These are phyloP conservation scores for Pochonia chlamydosporia DNA, from an alignment of 2,329 filamentous ascomycete genomes.

Conservation along the genomic window DNA sequence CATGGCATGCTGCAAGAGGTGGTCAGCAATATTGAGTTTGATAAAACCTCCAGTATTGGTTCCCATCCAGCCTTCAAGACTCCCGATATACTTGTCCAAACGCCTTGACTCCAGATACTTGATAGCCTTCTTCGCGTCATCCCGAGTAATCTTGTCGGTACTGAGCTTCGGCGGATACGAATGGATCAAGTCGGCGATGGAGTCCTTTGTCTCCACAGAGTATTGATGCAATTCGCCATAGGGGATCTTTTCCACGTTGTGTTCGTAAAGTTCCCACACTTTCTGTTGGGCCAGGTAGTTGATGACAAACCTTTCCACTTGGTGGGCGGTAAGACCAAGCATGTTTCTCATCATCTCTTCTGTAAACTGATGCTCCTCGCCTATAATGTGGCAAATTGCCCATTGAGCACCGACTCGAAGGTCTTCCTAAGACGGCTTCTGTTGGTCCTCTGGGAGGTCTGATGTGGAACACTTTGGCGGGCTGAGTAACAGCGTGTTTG, in stretches of 20 bases:
- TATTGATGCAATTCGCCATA: conserved; percentile 8
- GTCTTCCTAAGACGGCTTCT: conserved; percentile 15
- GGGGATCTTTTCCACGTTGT: conserved; percentile 9
- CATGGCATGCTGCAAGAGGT: conserved; percentile 16
- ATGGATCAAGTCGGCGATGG: conserved; percentile 10
- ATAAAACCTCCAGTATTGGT: conserved; percentile 16
- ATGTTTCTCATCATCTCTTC: conserved; percentile 11
- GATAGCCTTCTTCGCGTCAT: conserved; percentile 12
- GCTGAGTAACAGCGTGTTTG: background rate
- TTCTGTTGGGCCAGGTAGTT: conserved; percentile 15
- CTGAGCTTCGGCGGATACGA: conserved; percentile 16
- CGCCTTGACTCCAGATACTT: conserved; percentile 13
- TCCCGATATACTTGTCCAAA: background rate
- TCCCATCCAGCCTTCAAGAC: conserved; percentile 13
- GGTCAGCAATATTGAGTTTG: conserved; percentile 15
- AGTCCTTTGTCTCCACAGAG: conserved; percentile 7
- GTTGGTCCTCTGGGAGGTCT: background rate
- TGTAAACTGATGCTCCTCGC: conserved; percentile 14
- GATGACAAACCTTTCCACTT: conserved; percentile 17
- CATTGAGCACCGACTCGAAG: conserved; percentile 19
- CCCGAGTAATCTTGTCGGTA: conserved; percentile 15
- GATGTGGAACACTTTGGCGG: background rate
- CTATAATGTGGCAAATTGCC: conserved; percentile 18
- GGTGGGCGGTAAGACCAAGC: conserved; percentile 14
- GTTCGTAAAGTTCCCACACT: conserved; percentile 15